Percentiles rank a stretch among this genome's conserved stretches.
Evolutionary conservation across 2,329 filamentous ascomycete species (phyloP).

Genomic region (Akanthomyces uredinophilus): DNA sequence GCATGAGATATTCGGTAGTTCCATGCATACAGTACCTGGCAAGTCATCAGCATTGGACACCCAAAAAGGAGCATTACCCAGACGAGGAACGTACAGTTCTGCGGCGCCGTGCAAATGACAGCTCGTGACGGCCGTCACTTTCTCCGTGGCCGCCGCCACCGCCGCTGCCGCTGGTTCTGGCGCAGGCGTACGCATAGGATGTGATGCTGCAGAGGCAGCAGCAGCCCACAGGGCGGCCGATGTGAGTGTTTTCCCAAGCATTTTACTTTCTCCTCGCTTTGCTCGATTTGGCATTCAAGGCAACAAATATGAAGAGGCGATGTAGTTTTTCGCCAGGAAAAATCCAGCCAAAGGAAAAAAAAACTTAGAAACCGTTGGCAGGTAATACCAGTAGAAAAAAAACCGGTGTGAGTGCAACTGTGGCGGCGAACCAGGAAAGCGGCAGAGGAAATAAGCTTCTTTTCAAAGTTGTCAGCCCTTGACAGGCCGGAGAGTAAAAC

Average conservation of each 20-base stretch:
- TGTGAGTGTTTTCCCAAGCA: neutral
- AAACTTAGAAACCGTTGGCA: neutral
- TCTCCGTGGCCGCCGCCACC: conserved; percentile 10
- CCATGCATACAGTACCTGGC: conserved; percentile 41
- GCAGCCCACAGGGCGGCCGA: conserved; percentile 4
- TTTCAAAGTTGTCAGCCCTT: conserved; percentile 9
- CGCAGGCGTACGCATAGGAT: conserved; percentile 11
- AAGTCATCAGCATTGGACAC: conserved; percentile 2
- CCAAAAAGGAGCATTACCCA: neutral
- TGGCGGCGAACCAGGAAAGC: neutral
- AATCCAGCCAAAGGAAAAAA: neutral
- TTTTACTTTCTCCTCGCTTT: neutral
- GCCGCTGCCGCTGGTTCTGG: conserved; percentile 3
- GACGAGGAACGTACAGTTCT: conserved; percentile 31
- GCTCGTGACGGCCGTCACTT: conserved; percentile 34
- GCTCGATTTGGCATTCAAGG: neutral
- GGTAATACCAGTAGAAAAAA: neutral
- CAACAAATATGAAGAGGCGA: neutral
- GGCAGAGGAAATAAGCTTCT: conserved; percentile 11
- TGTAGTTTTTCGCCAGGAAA: neutral
- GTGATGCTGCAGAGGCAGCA: neutral
- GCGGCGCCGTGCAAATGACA: conserved; percentile 37
- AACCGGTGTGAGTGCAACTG: neutral
- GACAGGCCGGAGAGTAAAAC: neutral
- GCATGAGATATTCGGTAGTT: conserved; percentile 38